Conservation (phyloP, 2,329 filamentous ascomycete genomes). For the Aspergillus versicolor region DNA sequence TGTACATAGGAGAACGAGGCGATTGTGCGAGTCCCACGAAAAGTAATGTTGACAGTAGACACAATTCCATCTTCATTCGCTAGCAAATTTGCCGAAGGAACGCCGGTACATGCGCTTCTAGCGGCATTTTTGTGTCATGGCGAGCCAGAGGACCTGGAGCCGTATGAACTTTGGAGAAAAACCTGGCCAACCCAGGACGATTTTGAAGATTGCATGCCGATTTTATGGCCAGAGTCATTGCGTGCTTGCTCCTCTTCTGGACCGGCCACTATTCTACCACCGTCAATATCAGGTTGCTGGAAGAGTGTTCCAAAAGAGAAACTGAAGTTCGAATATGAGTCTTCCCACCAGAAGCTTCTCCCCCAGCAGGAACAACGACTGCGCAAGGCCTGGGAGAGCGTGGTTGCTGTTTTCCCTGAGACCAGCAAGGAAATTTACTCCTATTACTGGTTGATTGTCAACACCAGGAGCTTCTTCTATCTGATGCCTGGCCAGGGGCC, state of each 20-base stretch:
- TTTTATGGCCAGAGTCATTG: slow-evolving; percentile 52
- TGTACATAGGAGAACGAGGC: slow-evolving; percentile 54
- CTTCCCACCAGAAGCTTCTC: slow-evolving; percentile 36
- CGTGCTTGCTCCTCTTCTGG: slow-evolving; percentile 24
- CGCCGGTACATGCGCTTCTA: slow-evolving; percentile 69
- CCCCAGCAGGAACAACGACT: slow-evolving; percentile 56
- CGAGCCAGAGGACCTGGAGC: slow-evolving; percentile 44
- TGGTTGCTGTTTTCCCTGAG: slow-evolving; percentile 45
- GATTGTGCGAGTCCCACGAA: slow-evolving; percentile 65
- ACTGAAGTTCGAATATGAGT: slow-evolving; percentile 29
- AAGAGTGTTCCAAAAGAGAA: slow-evolving; percentile 24
- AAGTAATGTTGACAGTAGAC: slow-evolving; percentile 64
- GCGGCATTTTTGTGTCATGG: slow-evolving; percentile 64
- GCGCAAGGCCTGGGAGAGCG: slow-evolving; percentile 49
- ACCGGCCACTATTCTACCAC: slow-evolving; percentile 27
- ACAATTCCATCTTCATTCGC: slow-evolving; percentile 57
- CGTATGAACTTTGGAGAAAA: slow-evolving; percentile 60
- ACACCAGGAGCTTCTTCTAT: slow-evolving; percentile 62
- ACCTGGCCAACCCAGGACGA: slow-evolving; percentile 66
- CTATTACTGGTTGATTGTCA: slow-evolving; percentile 62
- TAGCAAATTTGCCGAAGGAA: slow-evolving; percentile 52
- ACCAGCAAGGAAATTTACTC: slow-evolving; percentile 46
- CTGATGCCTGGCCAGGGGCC: slow-evolving; percentile 41
- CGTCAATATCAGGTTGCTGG: slow-evolving; percentile 41
- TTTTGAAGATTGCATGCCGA: slow-evolving; percentile 58